A percentile compares a stretch with the other conserved stretches of the same genome.
phyloP scores from a whole-genome alignment of 805 yeast genomes.

The Hanseniaspora clermontiae region DNA sequence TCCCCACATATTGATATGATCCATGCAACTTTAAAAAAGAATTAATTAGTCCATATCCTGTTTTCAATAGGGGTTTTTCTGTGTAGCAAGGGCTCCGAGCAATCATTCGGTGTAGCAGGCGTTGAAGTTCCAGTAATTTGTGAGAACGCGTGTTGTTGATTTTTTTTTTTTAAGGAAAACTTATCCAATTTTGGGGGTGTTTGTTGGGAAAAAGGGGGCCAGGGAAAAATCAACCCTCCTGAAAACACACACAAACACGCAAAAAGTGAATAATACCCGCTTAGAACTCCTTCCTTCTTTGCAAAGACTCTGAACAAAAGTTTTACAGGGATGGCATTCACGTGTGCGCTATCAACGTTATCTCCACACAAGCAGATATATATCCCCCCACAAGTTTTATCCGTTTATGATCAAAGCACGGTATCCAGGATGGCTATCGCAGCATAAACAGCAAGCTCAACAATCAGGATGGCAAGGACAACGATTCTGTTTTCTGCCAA shows the following conservation, averaged over 20 bases:
- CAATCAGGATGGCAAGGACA: background rate
- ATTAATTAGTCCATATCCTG: background rate
- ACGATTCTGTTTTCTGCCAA: background rate
- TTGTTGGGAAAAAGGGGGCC: no score
- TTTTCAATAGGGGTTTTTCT: background rate
- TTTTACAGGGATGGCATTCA: no score
- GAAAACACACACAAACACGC: no score
- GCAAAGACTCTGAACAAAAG: no score
- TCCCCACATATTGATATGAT: no score
- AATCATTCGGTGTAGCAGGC: background rate
- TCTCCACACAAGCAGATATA: no score
- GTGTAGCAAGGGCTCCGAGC: background rate
- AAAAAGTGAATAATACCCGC: no score
- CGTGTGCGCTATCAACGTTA: no score
- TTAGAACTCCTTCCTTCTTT: no score
- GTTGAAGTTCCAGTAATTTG: background rate
- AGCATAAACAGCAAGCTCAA: background rate
- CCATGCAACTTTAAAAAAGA: background rate
- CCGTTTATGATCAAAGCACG: background rate
- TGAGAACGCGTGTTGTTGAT: background rate
- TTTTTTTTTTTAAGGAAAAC: background rate
- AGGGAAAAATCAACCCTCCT: no score
- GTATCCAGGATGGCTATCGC: background rate
- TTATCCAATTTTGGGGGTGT: no score
- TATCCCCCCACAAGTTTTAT: no score